A percentile compares a stretch with the other conserved stretches of the same genome.
Evolutionary conservation across 768 basidiomycete species (phyloP).

Genomic region (Collybiopsis confluens): DNA sequence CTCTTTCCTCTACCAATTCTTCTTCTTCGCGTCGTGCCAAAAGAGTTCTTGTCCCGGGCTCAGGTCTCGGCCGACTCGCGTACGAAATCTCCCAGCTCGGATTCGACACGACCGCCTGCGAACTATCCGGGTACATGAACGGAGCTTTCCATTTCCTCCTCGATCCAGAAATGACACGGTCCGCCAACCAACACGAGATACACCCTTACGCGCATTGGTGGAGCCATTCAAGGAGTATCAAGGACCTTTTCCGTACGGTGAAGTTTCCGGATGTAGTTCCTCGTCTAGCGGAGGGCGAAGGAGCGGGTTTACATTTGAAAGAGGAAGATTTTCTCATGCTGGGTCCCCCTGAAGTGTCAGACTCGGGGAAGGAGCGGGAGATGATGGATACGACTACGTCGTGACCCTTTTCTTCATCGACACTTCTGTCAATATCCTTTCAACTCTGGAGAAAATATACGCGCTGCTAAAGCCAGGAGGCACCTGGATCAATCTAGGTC

Average conservation of each 20-base stretch:
- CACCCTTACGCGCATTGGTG: conserved; percentile 67
- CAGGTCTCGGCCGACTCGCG: conserved; percentile 59
- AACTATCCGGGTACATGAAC: conserved; percentile 64
- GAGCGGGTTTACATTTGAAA: conserved; percentile 37
- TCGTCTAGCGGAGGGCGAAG: conserved; percentile 31
- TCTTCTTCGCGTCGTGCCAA: conserved; percentile 10
- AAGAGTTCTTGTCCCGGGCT: conserved; percentile 59
- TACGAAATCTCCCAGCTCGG: conserved; percentile 66
- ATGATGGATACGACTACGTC: conserved; percentile 50
- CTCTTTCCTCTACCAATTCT: conserved; percentile 27
- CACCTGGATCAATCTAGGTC: conserved; percentile 69
- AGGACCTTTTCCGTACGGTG: conserved; percentile 47
- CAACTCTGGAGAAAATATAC: conserved; percentile 55
- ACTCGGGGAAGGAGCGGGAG: no score
- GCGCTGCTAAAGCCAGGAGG: conserved; percentile 56
- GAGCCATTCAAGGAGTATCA: conserved; percentile 56
- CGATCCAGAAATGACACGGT: conserved; percentile 38
- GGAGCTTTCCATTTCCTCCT: conserved; percentile 56
- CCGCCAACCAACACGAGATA: conserved; percentile 43
- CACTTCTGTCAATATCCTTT: conserved; percentile 50
- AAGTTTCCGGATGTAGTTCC: conserved; percentile 62
- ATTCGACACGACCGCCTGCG: conserved; percentile 56
- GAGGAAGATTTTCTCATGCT: conserved; percentile 58
- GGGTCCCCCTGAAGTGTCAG: not conserved
- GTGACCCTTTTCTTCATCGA: conserved; percentile 68